Evolutionary conservation across 129 eudicot genomes (phyloP), one percentile per base, ranked within the genome.

Genomic region (Arctium lappa): DNA sequence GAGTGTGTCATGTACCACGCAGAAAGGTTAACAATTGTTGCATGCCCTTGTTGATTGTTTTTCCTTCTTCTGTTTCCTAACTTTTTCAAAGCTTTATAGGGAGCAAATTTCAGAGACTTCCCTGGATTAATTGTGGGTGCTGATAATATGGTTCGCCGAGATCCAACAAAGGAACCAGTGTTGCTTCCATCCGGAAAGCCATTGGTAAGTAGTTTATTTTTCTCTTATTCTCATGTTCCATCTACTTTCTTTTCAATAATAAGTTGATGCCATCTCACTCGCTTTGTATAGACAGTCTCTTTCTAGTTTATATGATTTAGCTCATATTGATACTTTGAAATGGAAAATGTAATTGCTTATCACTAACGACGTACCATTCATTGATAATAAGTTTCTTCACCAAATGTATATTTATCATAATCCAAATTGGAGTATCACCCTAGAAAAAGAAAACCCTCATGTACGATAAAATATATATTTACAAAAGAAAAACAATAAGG

Each of bases 91-190:
- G 5, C 40, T 68, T 72, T 82, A 56, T n/a, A 92, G 94, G 98
- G 98, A 80, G 98, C 97, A 8, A 91, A 87, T 79, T 95, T 95
- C 80, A 79, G 98, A 88, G 94, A 95, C 76, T 86, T 92, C 9
- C 93, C 98, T 56, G 98, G 98, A 30, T 46, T 95, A 39, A 8
- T 91, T 62, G 97, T 95, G 36, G 87, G 84, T 53, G 75, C 72
- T 38, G 91, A 91, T 78, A 95, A 91, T 73, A 85, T 74, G 85
- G 97, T 85, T 79, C 84, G 75, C 27, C 92, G 93, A 66, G 97
- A 88, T 82, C 89, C 89, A 44, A 80, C 83, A n/a, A 44, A 22
- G 56, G 83, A 88, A 86, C 87, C 84, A 5, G 86, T 85, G 60
- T 73, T 89, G 71, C 94, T 94, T 63, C 96, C 97, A 69, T 89